Base-by-base conservation (phyloP, 805 yeast species). In the Lipomyces orientalis region DNA sequence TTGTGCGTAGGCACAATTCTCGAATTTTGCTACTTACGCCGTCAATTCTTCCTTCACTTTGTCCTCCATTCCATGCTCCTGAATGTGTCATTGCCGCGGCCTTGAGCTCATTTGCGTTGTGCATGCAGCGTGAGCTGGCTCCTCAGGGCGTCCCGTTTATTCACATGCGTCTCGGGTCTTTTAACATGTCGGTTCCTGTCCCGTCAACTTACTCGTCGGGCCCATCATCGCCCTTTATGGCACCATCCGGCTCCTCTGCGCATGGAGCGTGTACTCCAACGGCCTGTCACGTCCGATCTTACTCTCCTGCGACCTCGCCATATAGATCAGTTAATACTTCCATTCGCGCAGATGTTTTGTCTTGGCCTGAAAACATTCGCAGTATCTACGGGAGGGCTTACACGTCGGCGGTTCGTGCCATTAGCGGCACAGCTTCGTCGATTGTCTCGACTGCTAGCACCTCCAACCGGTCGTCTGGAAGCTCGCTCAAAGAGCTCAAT, bases 11-110 rank as follows among this genome's bases (percentile, higher is more conserved):
- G 22, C 86, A 87, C 71, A 75, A 81, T 31, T 76, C 87, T 10
- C 84, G 86, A 60, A 74, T 87, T 33, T 78, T 89, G 33, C 74
- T 86, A 29, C 73, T 88, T 19, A 81, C 86, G 14, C 90, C 91
- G 2, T 82, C 81, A 59, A 85, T 89, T 60, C 81, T 86, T 34
- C 82, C 88, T 57, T 77, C 85, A 1, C 76, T 89, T 64, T 77
- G 81, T 43, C 78, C 88, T 59, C 88, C 90, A 6, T 89, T 85
- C 79, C 90, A 88, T 75, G 84, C 88, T 0, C 84, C 90, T 0
- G 93, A 89, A 69, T 80, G 86, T 34, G 74, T 88, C 46, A 82
- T 84, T n/a, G 83, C 83, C 39, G 81, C 81, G 49, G 80, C 86
- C 1, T 67, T 88, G 49, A 69, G 78, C 4, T 65, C 80, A 0